Conservation (phyloP, 1,139 yeast species). For the Pichia sp. region DNA sequence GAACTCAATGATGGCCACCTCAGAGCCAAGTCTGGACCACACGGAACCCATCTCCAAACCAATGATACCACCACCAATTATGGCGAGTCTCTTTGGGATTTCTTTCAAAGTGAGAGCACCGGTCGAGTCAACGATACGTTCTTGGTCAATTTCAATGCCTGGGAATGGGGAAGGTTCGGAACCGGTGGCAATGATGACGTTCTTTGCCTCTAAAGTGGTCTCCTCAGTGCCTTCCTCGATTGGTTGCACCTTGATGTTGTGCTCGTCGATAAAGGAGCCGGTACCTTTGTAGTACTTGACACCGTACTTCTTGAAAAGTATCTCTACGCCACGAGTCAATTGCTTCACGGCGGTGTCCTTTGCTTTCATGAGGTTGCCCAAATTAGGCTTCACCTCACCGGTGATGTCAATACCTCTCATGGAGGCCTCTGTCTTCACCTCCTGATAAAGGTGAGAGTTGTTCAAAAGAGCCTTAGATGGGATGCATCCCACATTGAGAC, state of each 20-base stretch:
- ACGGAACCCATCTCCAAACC: constrained; percentile 99
- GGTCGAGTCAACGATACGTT: constrained; percentile 93
- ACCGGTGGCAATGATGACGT: constrained; percentile 95
- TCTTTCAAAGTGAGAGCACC: constrained; percentile 83
- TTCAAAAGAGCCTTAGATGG: constrained; percentile 95
- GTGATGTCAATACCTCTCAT: constrained; percentile 84
- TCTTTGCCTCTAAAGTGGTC: constrained; percentile 65
- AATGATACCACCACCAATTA: constrained; percentile 99
- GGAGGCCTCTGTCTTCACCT: constrained; percentile 76
- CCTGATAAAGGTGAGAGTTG: constrained; percentile 91
- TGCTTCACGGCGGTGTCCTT: constrained; percentile 87
- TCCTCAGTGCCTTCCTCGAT: constrained; percentile 64
- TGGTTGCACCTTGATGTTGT: constrained; percentile 73
- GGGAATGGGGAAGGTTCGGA: constrained; percentile 99
- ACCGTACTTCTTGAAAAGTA: constrained; percentile 91
- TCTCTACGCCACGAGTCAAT: constrained; percentile 89
- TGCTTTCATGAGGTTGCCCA: constrained; percentile 79
- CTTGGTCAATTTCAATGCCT: constrained; percentile 94
- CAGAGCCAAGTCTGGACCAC: constrained; percentile 90
- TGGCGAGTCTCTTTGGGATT: constrained; percentile 83
- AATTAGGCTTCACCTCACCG: constrained; percentile 67
- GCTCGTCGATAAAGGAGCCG: constrained; percentile 82
- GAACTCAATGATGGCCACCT: constrained; percentile 93
- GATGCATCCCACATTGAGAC: constrained; percentile 97
- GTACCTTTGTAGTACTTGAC: constrained; percentile 91